A percentile compares a stretch with the other conserved stretches of the same genome.
Evolutionary conservation across 345 rosid species (phyloP).

Genomic region (Populus euphratica): DNA sequence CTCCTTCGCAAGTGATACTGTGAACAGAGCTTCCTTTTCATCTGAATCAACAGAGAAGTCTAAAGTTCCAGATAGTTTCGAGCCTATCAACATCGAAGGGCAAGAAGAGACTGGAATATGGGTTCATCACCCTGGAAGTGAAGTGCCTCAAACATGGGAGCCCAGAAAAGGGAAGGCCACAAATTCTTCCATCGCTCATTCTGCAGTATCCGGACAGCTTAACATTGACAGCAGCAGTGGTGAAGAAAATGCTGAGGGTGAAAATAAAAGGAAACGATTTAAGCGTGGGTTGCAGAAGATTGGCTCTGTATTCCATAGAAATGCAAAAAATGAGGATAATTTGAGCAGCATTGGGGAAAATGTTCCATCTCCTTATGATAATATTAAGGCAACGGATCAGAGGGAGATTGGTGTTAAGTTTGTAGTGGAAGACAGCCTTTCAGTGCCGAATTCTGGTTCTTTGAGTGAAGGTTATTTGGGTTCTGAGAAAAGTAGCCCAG

Average conservation of each 20-base stretch:
- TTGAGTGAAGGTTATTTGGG: conserved; percentile 29
- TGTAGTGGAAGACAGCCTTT: conserved; percentile 45
- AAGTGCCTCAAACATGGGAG: conserved; percentile 70
- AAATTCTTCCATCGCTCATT: conserved; percentile 25
- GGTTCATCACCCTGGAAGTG: conserved; percentile 84
- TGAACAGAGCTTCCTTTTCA: conserved; percentile 43
- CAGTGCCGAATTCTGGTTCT: conserved; percentile 30
- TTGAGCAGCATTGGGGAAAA: conserved; percentile 37
- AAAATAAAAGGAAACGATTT: conserved; percentile 27
- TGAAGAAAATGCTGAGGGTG: conserved; percentile 50
- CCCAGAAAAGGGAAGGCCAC: conserved; percentile 70
- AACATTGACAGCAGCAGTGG: conserved; percentile 42
- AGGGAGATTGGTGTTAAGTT: conserved; percentile 45
- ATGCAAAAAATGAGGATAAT: conserved; percentile 40
- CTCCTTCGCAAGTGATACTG: conserved; percentile 33
- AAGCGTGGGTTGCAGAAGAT: conserved; percentile 51
- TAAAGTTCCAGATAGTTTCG: conserved; percentile 50
- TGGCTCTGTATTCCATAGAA: conserved; percentile 44
- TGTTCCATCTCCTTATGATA: conserved; percentile 45
- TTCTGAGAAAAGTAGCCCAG: conserved; percentile 40
- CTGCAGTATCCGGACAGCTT: conserved; percentile 35
- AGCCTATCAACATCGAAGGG: conserved; percentile 79
- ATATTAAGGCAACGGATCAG: conserved; percentile 49
- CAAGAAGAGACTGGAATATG: conserved; percentile 71
- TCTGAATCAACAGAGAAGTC: conserved; percentile 46